Base-by-base conservation (phyloP, 371 early-diverging fungal species). In the Mortierella sp. region DNA sequence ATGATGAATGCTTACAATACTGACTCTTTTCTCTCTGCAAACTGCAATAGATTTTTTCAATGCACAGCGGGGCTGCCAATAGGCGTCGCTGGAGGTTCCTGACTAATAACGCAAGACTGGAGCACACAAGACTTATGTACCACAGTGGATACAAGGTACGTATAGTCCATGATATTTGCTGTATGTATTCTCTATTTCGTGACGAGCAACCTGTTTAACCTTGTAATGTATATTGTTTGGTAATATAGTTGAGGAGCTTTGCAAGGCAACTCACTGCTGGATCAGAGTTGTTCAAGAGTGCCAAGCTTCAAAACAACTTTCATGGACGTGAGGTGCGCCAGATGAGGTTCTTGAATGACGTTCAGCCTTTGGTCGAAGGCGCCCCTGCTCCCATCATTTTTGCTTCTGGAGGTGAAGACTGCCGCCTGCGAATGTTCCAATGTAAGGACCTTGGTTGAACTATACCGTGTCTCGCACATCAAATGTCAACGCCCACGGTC, bases 281-380 rank as follows among this genome's bases (percentile, higher is more conserved):
- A 5, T 80, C 87, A 42, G 90, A 88, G 63, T 82, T 88, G 0
- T 93, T 92, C 75, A 83, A 89, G 44, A 91, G 89, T 21, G 91
- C 90, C 24, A 89, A 92, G 11, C 80, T 91, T 34, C 90, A 92
- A 80, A 83, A 89, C 16, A 91, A 92, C 65, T 93, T 90, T 71
- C 92, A 93, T 81, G 93, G 92, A 10, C 89, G 92, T 10, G 93
- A 93, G 45, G 92, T 92, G 9, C 91, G 93, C 47, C 91, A 91
- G 1, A 63, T 93, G 71, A 75, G 84, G 26, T 90, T 84, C 54
- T 44, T 90, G 16, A 48, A 4, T 42, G 73, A 74, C 14, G 82
- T 78, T 31, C 75, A 68, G 72, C 89, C 88, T 28, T 77, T 78
- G 28, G 57, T 65, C 63, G 81, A 77, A 26, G 79, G 74, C 3